These are phyloP conservation scores for Beauveria varroae DNA, from an alignment of 2,329 filamentous ascomycete genomes.

Conservation along the genomic window DNA sequence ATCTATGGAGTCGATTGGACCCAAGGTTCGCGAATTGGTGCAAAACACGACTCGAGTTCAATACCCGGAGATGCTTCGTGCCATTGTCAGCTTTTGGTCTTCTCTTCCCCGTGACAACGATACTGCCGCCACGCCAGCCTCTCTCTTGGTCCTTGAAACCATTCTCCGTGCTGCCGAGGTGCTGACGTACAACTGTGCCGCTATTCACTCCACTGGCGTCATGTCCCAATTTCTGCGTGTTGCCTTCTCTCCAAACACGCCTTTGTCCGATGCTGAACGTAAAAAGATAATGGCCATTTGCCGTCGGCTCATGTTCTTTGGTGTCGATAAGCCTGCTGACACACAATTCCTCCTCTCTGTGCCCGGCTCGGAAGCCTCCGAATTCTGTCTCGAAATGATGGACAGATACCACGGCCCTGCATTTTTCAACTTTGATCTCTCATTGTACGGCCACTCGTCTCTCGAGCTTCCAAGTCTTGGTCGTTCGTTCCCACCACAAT, in stretches of 20 bases:
- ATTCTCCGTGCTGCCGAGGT: slow-evolving; percentile 49
- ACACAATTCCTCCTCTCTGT: slow-evolving; percentile 63
- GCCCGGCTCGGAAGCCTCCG: slow-evolving; percentile 46
- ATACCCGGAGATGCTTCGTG: slow-evolving; percentile 56
- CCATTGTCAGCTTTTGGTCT: slow-evolving; percentile 57
- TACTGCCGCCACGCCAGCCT: slow-evolving; percentile 41
- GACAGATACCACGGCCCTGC: slow-evolving; percentile 69
- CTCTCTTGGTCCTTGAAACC: slow-evolving; percentile 58
- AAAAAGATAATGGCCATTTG: slow-evolving; percentile 59
- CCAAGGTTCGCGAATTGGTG: slow-evolving; percentile 41
- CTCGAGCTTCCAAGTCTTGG: slow-evolving; percentile 85
- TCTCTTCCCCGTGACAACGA: slow-evolving; percentile 45
- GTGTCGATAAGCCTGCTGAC: slow-evolving; percentile 74
- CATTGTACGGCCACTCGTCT: slow-evolving; percentile 78
- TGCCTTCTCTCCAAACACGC: slow-evolving; percentile 46
- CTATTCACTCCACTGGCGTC: slow-evolving; percentile 65
- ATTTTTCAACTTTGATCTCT: slow-evolving; percentile 91
- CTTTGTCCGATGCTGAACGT: slow-evolving; percentile 48
- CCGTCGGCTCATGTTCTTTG: slow-evolving; percentile 61
- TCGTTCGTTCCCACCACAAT: slow-evolving; percentile 73
- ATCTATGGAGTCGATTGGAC: slow-evolving; percentile 29
- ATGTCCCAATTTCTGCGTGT: slow-evolving; percentile 58
- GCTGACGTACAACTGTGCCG: slow-evolving; percentile 62
- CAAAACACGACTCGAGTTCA: slow-evolving; percentile 44
- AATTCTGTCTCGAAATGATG: slow-evolving; percentile 68